Evolutionary conservation across 2,329 filamentous ascomycete species (phyloP).

Genomic region (Fusarium fracticaudum): DNA sequence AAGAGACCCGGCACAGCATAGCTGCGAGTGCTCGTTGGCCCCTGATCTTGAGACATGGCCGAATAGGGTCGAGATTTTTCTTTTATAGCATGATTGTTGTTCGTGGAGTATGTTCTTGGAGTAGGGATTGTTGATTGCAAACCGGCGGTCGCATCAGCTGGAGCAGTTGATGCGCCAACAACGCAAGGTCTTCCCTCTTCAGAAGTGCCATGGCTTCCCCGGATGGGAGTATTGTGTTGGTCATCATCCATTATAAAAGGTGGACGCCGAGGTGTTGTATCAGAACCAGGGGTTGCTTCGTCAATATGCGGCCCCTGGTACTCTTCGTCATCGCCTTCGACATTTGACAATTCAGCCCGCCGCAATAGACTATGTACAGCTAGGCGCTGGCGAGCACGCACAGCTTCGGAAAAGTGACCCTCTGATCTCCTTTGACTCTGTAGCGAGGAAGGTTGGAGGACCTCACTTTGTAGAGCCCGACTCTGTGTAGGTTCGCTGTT

Average conservation of each 20-base stretch:
- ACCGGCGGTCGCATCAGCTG: neutral
- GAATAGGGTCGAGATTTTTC: fast-evolving
- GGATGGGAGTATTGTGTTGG: fast-evolving
- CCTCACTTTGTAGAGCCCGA: neutral
- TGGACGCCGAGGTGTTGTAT: neutral
- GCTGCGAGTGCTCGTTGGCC: neutral
- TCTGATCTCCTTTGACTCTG: neutral
- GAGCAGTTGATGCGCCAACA: neutral
- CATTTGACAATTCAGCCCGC: neutral
- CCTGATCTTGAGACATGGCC: neutral
- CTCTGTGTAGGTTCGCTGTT: neutral
- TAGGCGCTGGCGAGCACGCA: neutral
- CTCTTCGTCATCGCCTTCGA: neutral
- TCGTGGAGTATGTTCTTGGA: neutral
- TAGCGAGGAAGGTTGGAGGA: neutral
- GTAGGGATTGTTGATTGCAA: neutral
- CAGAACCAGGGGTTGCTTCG: neutral
- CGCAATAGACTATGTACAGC: neutral
- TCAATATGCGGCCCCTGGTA: neutral
- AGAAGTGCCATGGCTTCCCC: fast-evolving
- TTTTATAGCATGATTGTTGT: neutral
- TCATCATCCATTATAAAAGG: fast-evolving
- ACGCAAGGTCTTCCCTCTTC: neutral
- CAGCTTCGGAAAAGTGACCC: neutral
- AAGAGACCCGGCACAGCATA: neutral